These are phyloP conservation scores for Letharia columbiana DNA, from an alignment of 495 filamentous ascomycete species.

Conservation along the genomic window DNA sequence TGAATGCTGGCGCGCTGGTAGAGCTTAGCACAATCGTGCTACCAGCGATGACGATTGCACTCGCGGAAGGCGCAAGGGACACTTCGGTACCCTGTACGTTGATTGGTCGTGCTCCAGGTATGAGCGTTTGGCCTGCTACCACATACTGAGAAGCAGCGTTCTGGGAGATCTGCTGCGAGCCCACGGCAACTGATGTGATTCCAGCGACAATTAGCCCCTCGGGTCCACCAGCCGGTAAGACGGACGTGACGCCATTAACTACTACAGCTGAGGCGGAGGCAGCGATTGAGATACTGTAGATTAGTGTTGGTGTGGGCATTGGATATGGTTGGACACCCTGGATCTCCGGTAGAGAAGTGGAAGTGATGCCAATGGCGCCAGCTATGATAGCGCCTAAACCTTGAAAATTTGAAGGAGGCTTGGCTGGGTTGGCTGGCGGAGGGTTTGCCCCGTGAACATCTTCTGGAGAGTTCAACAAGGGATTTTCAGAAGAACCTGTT, in stretches of 20 bases:
- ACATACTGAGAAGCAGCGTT: background rate
- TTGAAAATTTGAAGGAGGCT: background rate
- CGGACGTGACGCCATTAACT: constrained; percentile 9
- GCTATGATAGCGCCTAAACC: background rate
- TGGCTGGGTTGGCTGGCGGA: background rate
- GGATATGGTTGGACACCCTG: background rate
- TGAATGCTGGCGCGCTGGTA: constrained; percentile 9
- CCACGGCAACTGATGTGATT: background rate
- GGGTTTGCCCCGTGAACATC: background rate
- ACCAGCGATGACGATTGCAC: constrained; percentile 16
- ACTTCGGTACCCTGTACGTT: constrained; percentile 15
- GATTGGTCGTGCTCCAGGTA: constrained; percentile 12
- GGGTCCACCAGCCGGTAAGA: background rate
- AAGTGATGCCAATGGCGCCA: background rate
- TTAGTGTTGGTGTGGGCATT: background rate
- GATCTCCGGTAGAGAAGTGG: background rate
- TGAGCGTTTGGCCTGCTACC: constrained; percentile 15
- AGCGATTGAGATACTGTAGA: constrained; percentile 9
- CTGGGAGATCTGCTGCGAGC: background rate
- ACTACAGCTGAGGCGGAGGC: constrained; percentile 14
- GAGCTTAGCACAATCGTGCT: constrained; percentile 10
- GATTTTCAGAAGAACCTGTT: too few relatives aligned
- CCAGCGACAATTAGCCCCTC: background rate
- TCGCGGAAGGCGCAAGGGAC: constrained; percentile 14
- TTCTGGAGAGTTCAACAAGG: background rate